Evolutionary conservation across 768 basidiomycete genomes (phyloP).

Genomic region (Psilocybe cubensis): DNA sequence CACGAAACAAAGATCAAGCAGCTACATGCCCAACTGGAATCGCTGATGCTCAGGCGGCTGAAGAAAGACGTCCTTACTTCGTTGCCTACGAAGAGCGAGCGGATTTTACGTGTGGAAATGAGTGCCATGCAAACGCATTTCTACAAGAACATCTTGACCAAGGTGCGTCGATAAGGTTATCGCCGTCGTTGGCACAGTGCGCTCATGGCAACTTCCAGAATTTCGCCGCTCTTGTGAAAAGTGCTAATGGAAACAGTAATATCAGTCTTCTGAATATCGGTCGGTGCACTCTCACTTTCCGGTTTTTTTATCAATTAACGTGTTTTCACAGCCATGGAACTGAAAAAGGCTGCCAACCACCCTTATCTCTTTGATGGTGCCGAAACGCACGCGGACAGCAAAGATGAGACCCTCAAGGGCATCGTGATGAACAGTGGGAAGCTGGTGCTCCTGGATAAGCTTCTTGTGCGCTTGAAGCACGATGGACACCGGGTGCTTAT

Average conservation of each 20-base stretch:
- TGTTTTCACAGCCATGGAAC: conserved; percentile 79
- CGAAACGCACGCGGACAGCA: conserved; percentile 60
- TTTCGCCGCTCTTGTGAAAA: conserved; percentile 90
- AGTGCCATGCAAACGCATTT: conserved; percentile 94
- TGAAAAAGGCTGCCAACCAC: conserved; percentile 98
- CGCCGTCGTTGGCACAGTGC: neutral
- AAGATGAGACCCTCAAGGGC: conserved; percentile 90
- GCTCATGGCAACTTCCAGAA: conserved; percentile 55
- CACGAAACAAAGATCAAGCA: conserved; percentile 96
- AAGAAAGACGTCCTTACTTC: conserved; percentile 97
- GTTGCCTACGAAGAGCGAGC: conserved; percentile 96
- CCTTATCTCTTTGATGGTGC: conserved; percentile 98
- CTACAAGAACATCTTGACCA: conserved; percentile 98
- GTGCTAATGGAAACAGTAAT: conserved; percentile 85
- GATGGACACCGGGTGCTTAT: conserved; percentile 98
- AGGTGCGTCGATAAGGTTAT: conserved; percentile 47
- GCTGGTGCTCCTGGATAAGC: conserved; percentile 97
- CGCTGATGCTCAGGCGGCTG: conserved; percentile 91
- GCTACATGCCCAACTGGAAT: conserved; percentile 89
- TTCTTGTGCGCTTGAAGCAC: conserved; percentile 84
- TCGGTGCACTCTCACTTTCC: conserved; percentile 32
- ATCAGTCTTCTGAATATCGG: conserved; percentile 96
- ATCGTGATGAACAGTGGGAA: conserved; percentile 99
- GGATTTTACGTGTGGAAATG: conserved; percentile 98
- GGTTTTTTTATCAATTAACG: conserved; percentile 5